Evolutionary conservation across 2,329 filamentous ascomycete species (phyloP), one percentile per base, ranked within the genome.

Genomic region (Shiraia bambusicola): DNA sequence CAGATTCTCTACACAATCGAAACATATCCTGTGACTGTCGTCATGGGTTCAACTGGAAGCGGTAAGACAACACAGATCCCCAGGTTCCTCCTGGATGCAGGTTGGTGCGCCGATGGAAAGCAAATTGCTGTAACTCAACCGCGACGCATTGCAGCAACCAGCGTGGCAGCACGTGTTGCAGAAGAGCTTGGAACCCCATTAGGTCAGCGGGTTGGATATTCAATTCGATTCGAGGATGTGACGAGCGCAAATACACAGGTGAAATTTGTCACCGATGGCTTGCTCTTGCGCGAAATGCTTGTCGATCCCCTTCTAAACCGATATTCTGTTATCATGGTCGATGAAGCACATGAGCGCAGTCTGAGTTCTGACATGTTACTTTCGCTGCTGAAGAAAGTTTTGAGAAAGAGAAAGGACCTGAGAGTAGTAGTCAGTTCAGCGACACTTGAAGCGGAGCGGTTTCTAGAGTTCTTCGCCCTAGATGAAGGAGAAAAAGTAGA

Each of bases 261-360:
- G 72, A 96, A 98, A 66, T 97, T 97, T 63, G 73, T 97, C 50
- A 98, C 92, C 0, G 93, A 98, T 71, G 92, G 92, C 0, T 76
- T 98, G 34, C 78, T 98, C 24, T 82, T 98, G 38, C 78, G 92
- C 58, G 93, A 98, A 70, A 93, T 92, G 19, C 78, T 98, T 4
- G 88, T 96, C 3, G 93, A 98, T 67, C 93, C 93, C 10, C 72
- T 97, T 3, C 72, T 98, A 26, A 93, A 88, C 14, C 81, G 89
- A 9, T 98, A 98, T 66, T 94, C 90, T 0, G 86, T 95, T 31
- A 88, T 98, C 57, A 96, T 98, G 89, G 87, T 98, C 6, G 93
- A 98, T 63, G 92, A 97, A 70, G 93, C 92, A 6, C 93, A 98
- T 64, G 92, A 97, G 69, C 79, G 93, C 39, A 95, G 90, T 34